Conservation (phyloP, 106 monocot species). For the Iris macrosiphon region DNA sequence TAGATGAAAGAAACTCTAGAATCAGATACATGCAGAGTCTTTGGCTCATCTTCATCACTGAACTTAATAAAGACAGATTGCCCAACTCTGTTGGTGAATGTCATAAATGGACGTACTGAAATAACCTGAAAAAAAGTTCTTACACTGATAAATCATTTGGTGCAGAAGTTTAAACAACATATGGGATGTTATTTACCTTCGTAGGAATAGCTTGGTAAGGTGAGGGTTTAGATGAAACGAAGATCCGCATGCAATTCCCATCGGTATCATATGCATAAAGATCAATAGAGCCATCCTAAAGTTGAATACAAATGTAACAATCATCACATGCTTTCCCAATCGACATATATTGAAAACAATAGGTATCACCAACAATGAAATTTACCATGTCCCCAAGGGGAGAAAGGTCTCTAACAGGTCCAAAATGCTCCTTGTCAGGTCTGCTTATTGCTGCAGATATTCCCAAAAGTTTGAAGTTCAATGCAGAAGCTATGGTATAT, state of each 20-base stretch:
- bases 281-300: constrained; percentile 91
- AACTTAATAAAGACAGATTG: constrained; percentile 71
- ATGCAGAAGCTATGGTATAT: constrained; percentile 72
- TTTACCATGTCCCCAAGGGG: constrained; percentile 88
- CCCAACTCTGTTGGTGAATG: constrained; percentile 87
- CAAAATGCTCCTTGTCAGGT: constrained; percentile 44
- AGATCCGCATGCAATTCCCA: constrained; percentile 63
- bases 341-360: not conserved
- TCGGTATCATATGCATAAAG: constrained; percentile 72
- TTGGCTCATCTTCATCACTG: constrained; percentile 50
- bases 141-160: not conserved
- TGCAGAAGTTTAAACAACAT: not conserved
- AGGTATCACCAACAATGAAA: constrained; percentile 3
- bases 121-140: constrained; percentile 55
- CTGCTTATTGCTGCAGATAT: constrained; percentile 51
- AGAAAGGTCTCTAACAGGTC: constrained; percentile 60
- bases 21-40: constrained; percentile 52
- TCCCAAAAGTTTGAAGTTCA: constrained; percentile 71
- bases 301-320: constrained; percentile 3
- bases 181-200: constrained; percentile 43
- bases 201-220: constrained; percentile 86
- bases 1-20: constrained; percentile 65
- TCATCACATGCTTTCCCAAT: not conserved
- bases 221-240: constrained; percentile 84
- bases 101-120: constrained; percentile 72